phyloP scores from a whole-genome alignment of 495 filamentous ascomycete species.

The Penicillium simplicissimum region DNA sequence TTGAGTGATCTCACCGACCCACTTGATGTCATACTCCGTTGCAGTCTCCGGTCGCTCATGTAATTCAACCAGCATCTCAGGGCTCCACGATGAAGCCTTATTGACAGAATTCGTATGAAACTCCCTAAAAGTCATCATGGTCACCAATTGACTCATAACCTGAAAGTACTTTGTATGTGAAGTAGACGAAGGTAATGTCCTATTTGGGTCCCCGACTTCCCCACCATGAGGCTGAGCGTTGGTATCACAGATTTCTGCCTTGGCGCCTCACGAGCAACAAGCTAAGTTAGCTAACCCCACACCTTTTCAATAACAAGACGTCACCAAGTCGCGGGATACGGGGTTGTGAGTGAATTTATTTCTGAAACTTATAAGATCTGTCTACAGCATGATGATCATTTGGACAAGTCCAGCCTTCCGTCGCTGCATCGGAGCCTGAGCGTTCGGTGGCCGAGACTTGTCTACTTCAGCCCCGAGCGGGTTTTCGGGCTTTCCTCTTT shows the following conservation, averaged over 20 bases:
- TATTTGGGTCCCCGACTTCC: conserved; percentile 17
- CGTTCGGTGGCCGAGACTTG: neutral
- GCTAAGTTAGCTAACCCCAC: too few species aligned
- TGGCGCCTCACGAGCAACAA: neutral
- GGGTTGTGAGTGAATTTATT: neutral
- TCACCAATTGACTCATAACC: neutral
- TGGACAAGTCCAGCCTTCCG: neutral
- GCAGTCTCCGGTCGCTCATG: neutral
- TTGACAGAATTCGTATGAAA: neutral
- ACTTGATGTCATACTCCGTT: conserved; percentile 26
- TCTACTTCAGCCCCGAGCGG: neutral
- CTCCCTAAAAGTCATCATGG: neutral
- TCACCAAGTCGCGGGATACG: neutral
- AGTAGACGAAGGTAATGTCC: neutral
- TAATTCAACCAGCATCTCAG: neutral
- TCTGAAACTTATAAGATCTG: neutral
- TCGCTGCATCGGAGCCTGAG: neutral
- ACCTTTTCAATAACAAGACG: neutral
- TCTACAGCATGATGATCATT: neutral
- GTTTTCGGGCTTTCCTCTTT: neutral
- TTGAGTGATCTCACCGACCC: conserved; percentile 17
- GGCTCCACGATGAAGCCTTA: neutral
- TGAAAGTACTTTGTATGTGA: neutral
- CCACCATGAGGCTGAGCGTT: conserved; percentile 18
- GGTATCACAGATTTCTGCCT: neutral